Base-by-base conservation (phyloP, 2,329 filamentous ascomycete species). In the Clathrospora elynae region DNA sequence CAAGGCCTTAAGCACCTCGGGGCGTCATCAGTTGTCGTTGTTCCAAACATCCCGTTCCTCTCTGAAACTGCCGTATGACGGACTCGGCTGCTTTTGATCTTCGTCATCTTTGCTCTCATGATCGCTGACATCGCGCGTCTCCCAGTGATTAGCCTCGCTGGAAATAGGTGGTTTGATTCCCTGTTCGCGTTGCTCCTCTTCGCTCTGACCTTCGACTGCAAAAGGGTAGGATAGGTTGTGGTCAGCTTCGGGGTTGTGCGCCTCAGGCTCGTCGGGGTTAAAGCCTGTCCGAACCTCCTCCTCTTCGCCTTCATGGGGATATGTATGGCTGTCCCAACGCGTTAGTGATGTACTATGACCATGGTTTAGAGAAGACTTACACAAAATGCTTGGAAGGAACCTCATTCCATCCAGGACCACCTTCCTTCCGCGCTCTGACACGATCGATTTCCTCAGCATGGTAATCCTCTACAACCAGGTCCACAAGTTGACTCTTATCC, bases 381-480 rank as follows among this genome's bases (percentile, higher is more conserved):
- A 82, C 73, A 64, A 75, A 83, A 46, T 79, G 78, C 55, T 76
- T 79, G 12, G 75, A 70, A 48, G 80, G 75, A 7, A 73, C 73
- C 35, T 78, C 75, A 50, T 84, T 83, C 78, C 80, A 83, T 12
- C 75, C 78, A 17, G 82, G 75, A 17, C 82, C 79, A 34, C 81
- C 79, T 66, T 85, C 82, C 61, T 83, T 83, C 38, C 81, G 75
- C 9, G 79, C 78, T 36, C 82, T 75, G n/a, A 80, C 78, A 33
- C 81, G 78, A 46, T 86, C 82, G 32, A 79, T 73, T 40, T 82
- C 77, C 60, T 86, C 83, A 5, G 82, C 83, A 32, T 81, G 67
- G 30, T 70, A 76, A 59, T 87, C 82, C 69, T 86, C 83, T 6
- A 87, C 80, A 0, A 86, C 78, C 3, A 87, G 70, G 61, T 87